Evolutionary conservation across 148 eudicot genomes (phyloP).

Genomic region (Fagopyrum esculentum): DNA sequence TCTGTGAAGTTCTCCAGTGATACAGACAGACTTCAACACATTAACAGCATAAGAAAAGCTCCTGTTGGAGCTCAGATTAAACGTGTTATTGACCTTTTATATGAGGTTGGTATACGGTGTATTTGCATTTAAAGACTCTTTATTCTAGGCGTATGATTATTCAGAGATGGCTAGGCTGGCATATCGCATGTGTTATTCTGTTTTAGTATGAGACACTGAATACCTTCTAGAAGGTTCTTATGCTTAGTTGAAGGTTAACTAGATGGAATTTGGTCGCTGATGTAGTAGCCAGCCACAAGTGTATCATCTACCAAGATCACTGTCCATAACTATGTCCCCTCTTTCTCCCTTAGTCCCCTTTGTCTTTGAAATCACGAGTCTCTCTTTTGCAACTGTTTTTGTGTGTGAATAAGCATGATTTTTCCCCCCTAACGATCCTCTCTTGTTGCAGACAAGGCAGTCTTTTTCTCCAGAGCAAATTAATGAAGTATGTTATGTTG

Average conservation of each 20-base stretch:
- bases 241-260: neutral
- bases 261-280: neutral
- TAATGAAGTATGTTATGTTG: slow-evolving; percentile 69
- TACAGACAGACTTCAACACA: slow-evolving; percentile 83
- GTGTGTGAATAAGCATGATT: neutral
- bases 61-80: slow-evolving; percentile 95
- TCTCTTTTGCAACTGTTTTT: neutral
- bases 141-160: neutral
- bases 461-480: slow-evolving; percentile 84
- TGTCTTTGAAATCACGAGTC: neutral
- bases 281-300: neutral
- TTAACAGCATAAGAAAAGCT: slow-evolving; percentile 74
- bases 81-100: slow-evolving; percentile 70
- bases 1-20: slow-evolving; percentile 79
- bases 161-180: neutral
- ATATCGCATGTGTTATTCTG: neutral
- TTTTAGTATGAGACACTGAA: neutral
- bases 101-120: slow-evolving; percentile 41
- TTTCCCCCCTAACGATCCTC: neutral
- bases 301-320: neutral
- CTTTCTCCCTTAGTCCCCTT: neutral
- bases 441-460: slow-evolving; percentile 61
- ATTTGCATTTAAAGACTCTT: neutral
- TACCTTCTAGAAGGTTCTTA: neutral
- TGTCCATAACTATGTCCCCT: neutral